A percentile compares a stretch with the other conserved stretches of the same genome.
phyloP scores from a whole-genome alignment of 140 eudicot genomes.

The Cichorium intybus region DNA sequence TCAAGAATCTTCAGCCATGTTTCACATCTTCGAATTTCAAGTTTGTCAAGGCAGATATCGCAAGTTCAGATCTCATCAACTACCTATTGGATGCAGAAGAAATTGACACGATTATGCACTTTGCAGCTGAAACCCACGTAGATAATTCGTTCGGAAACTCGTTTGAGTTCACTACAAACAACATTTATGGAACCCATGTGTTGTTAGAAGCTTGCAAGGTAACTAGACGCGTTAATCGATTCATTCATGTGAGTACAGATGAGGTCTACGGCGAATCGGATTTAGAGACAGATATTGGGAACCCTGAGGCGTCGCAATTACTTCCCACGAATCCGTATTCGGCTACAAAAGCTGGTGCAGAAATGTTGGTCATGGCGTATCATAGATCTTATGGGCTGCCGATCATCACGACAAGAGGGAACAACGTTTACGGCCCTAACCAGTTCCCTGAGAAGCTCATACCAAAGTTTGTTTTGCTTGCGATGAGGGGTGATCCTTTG shows the following conservation, averaged over 20 bases:
- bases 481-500: conserved; percentile 39
- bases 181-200: conserved; percentile 56
- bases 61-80: conserved; percentile 48
- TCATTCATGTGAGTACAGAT: conserved; percentile 49
- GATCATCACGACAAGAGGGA: conserved; percentile 40
- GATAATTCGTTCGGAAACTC: conserved; percentile 48
- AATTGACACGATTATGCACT: conserved; percentile 49
- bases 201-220: conserved; percentile 50
- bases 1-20: conserved; percentile 40
- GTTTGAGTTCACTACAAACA: conserved; percentile 50
- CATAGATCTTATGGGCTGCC: conserved; percentile 45
- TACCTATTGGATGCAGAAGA: conserved; percentile 38
- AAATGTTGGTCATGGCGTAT: conserved; percentile 52
- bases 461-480: conserved; percentile 39
- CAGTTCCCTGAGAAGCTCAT: conserved; percentile 46
- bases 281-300: conserved; percentile 41
- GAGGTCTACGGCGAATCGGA: conserved; percentile 51
- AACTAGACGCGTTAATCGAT: conserved; percentile 28
- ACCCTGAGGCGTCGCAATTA: conserved; percentile 44
- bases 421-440: conserved; percentile 44
- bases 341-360: conserved; percentile 48
- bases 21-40: conserved; percentile 37
- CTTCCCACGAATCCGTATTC: conserved; percentile 52
- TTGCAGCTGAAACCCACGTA: conserved; percentile 51
- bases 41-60: conserved; percentile 47